Conservation (phyloP, 1,284 basidiomycete species). For the Apiotrichum sp. region DNA sequence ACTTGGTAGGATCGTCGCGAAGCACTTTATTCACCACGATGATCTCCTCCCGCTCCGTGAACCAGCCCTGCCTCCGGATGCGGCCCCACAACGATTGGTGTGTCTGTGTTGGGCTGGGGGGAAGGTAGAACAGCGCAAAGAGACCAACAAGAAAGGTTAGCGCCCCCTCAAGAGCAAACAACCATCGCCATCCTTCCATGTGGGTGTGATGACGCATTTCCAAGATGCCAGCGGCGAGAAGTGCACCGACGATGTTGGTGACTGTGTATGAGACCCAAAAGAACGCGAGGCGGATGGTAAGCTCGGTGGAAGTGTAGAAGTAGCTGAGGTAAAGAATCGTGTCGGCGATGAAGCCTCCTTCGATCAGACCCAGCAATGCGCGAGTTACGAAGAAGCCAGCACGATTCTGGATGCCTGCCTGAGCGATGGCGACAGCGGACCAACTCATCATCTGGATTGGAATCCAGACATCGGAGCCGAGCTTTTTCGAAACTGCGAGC, state of each 20-base stretch:
- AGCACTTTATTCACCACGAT: slow-evolving; percentile 50
- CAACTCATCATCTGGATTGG: slow-evolving; percentile 44
- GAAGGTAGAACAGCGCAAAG: slow-evolving; percentile 30
- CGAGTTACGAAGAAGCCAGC: slow-evolving; percentile 38
- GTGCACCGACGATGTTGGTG: slow-evolving; percentile 32
- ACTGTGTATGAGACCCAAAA: slow-evolving; percentile 39
- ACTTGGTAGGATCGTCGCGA: slow-evolving; percentile 48
- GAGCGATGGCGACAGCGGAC: slow-evolving; percentile 35
- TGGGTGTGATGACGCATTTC: slow-evolving; percentile 33
- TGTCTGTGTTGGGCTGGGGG: slow-evolving; percentile 42
- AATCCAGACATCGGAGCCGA: slow-evolving; percentile 46
- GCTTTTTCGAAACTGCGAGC: slow-evolving; percentile 34
- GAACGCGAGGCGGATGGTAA: slow-evolving; percentile 39
- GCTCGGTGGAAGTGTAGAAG: slow-evolving; percentile 33
- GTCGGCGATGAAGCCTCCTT: slow-evolving; percentile 46
- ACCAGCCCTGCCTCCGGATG: slow-evolving; percentile 40
- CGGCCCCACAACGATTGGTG: slow-evolving; percentile 16
- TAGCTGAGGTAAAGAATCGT: slow-evolving; percentile 45
- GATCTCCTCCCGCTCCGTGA: slow-evolving; percentile 47
- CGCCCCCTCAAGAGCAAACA: slow-evolving; percentile 37
- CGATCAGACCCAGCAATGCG: slow-evolving; percentile 33
- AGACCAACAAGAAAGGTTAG: slow-evolving; percentile 39
- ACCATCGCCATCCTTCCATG: slow-evolving; percentile 37
- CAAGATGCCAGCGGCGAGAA: slow-evolving; percentile 42
- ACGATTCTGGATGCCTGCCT: slow-evolving; percentile 27